Base-by-base conservation (phyloP, 192 early-diverging fungal genomes). In the Backusella westeae region DNA sequence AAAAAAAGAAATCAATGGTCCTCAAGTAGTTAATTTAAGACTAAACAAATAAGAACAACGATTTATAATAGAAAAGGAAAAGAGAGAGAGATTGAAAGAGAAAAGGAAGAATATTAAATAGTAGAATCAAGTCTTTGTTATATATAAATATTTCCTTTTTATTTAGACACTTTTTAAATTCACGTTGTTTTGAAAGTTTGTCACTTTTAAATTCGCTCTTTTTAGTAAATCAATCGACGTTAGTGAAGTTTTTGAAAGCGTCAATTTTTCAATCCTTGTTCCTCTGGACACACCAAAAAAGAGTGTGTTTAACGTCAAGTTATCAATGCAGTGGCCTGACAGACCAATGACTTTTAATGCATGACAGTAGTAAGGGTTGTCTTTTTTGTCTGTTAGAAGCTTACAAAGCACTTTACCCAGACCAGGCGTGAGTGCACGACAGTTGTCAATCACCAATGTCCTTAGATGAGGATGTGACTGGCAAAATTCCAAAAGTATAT, bases 151-250 rank as follows among this genome's bases (percentile, higher is more conserved):
- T 63, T 26, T 63, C 53, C 53, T 63, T 63, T 63, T 63, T 63
- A 63, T 63, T 63, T 63, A 63, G 56, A 63, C 56, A 29, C 26
- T 26, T 63, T 63, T 63, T 29, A 63, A 63, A 63, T 63, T 63
- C 23, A 29, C 23, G 7, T 9, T 53, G 21, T 29, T 63, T 63
- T 63, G 26, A 63, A 63, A 63, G 56, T 63, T 26, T 26, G 26
- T 63, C 3, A 63, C 56, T 12, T 63, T 63, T 63, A 63, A 29
- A 63, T 63, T 63, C 3, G 56, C 56, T 14, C 26, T 63, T 63
- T 63, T 63, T 63, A 29, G 26, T 63, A 14, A 12, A 29, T 29
- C 10, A 3, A 63, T 63, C 9, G 56, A 26, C 26, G 10, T 4
- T 12, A 29, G 7, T 3, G 12, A 63, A 8, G 56, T 63, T 14